A percentile compares a stretch with the other conserved stretches of the same genome.
Conservation (phyloP, 2,329 filamentous ascomycete genomes). For the Nothopassalora personata region DNA sequence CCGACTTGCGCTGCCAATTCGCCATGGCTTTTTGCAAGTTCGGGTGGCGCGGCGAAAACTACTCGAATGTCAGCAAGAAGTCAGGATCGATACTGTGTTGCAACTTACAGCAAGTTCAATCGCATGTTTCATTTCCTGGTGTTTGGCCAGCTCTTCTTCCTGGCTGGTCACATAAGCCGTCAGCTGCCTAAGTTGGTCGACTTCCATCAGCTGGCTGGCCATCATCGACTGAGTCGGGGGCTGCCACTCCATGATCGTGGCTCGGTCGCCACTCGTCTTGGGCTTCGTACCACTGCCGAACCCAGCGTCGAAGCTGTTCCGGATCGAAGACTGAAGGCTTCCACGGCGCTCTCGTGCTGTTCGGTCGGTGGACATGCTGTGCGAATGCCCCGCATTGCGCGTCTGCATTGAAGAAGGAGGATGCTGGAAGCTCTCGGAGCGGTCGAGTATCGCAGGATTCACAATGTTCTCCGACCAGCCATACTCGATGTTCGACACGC, state of each 20-base stretch:
- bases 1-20: slow-evolving; percentile 96
- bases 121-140: slow-evolving; percentile 80
- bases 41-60: slow-evolving; percentile 75
- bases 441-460: slow-evolving; percentile 44
- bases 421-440: slow-evolving; percentile 19
- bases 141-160: slow-evolving; percentile 75
- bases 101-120: slow-evolving; percentile 73
- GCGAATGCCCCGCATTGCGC: slow-evolving; percentile 20
- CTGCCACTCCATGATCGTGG: slow-evolving; percentile 79
- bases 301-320: slow-evolving; percentile 54
- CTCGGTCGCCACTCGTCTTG: slow-evolving; percentile 77
- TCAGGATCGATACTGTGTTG: not conserved
- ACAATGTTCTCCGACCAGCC: slow-evolving; percentile 89
- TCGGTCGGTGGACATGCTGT: slow-evolving; percentile 22
- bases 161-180: slow-evolving; percentile 76
- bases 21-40: slow-evolving; percentile 81
- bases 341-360: slow-evolving; percentile 4
- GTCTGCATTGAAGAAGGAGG: slow-evolving; percentile 31
- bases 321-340: slow-evolving; percentile 49
- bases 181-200: slow-evolving; percentile 73
- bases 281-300: slow-evolving; percentile 44
- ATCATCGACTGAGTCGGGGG: slow-evolving; percentile 89
- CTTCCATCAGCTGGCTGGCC: slow-evolving; percentile 69
- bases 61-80: slow-evolving; percentile 9
- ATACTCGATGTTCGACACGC: slow-evolving; percentile 95